A percentile compares a stretch with the other conserved stretches of the same genome.
Conservation (phyloP, 2,329 filamentous ascomycete species). For the Escovopsis weberi region DNA sequence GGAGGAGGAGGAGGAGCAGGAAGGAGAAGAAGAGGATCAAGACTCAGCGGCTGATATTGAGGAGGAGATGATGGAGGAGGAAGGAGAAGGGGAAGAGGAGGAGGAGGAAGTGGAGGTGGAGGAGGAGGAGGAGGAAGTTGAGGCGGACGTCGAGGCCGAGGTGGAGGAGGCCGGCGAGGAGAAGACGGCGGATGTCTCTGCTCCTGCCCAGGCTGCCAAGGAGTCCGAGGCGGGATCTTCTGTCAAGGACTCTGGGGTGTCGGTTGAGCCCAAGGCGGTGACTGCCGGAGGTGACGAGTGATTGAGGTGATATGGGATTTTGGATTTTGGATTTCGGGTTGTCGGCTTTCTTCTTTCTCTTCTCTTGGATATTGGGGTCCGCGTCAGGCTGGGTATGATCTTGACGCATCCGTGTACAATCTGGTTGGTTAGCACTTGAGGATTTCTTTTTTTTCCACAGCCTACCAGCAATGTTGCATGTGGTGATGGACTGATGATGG, state of each 20-base stretch:
- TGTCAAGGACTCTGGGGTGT: slow-evolving; percentile 8
- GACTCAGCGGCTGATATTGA: slow-evolving; percentile 15
- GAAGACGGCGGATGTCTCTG: slow-evolving; percentile 9
- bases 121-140: slow-evolving; percentile 1
- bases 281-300: slow-evolving; percentile 17
- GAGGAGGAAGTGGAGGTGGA: slow-evolving; percentile 11
- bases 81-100: slow-evolving; percentile 9
- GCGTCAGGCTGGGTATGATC: background rate
- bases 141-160: background rate
- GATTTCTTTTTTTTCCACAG: background rate
- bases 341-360: background rate
- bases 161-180: slow-evolving; percentile 8
- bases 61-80: slow-evolving; percentile 11
- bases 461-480: background rate
- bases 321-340: too few species aligned
- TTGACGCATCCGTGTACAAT: background rate
- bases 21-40: slow-evolving; percentile 12
- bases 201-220: slow-evolving; percentile 16
- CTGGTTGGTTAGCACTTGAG: background rate
- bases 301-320: background rate
- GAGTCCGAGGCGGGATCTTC: slow-evolving; percentile 9
- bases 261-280: slow-evolving; percentile 15
- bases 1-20: slow-evolving; percentile 15
- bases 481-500: background rate
- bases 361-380: slow-evolving; percentile 1